A percentile compares a stretch with the other conserved stretches of the same genome.
These are phyloP conservation scores for Alternaria ethzedia DNA, from an alignment of 2,329 filamentous ascomycete genomes.

Conservation along the genomic window DNA sequence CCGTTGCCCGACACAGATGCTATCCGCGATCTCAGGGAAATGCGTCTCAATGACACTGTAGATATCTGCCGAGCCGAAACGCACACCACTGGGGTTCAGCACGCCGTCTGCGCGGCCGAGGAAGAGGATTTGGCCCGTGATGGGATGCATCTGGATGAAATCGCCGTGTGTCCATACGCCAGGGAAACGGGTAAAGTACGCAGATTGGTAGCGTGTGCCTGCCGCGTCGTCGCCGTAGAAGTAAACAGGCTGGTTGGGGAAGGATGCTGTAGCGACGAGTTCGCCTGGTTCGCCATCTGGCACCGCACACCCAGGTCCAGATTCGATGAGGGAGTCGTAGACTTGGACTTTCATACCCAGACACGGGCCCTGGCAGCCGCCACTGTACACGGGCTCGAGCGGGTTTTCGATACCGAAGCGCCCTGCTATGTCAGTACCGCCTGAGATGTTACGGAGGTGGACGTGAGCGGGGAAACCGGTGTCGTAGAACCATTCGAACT, in stretches of 20 bases:
- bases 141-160: constrained; percentile 74
- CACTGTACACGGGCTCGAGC: constrained; percentile 68
- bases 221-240: constrained; percentile 54
- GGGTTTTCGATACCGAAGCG: constrained; percentile 71
- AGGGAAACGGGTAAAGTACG: constrained; percentile 56
- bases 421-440: constrained; percentile 77
- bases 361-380: constrained; percentile 61
- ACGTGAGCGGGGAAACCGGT: constrained; percentile 69
- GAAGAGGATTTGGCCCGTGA: constrained; percentile 69
- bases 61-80: constrained; percentile 81
- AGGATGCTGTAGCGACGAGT: constrained; percentile 71
- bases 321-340: constrained; percentile 63
- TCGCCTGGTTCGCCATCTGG: constrained; percentile 74
- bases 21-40: constrained; percentile 71
- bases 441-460: constrained; percentile 76
- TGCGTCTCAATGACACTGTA: constrained; percentile 74
- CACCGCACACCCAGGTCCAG: constrained; percentile 58
- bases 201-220: constrained; percentile 53
- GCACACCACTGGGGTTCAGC: constrained; percentile 77
- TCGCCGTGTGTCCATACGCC: constrained; percentile 84
- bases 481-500: constrained; percentile 84
- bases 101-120: constrained; percentile 78
- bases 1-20: constrained; percentile 80
- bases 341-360: constrained; percentile 63
- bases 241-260: constrained; percentile 74